phyloP scores from a whole-genome alignment of 352 stramenopile species.

The Globisporangium nodosum region DNA sequence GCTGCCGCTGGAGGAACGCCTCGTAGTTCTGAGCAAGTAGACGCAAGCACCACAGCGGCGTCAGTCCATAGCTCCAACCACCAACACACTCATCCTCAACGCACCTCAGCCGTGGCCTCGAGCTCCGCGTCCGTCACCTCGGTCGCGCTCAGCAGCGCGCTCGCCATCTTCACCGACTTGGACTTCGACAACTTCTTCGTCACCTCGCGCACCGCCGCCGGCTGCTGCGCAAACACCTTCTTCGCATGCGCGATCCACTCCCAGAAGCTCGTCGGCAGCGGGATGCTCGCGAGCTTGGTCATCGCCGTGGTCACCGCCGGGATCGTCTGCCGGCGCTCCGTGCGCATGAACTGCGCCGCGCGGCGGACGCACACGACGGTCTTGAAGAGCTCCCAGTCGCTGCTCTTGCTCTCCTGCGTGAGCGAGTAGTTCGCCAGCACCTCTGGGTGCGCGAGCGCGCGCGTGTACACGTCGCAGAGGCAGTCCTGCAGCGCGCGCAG shows the following conservation, averaged over 20 bases:
- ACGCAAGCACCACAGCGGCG: background rate
- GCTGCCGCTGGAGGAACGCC: slow-evolving; percentile 25
- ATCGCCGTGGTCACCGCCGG: slow-evolving; percentile 39
- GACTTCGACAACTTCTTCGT: slow-evolving; percentile 27
- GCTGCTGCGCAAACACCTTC: slow-evolving; percentile 16
- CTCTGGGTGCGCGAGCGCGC: slow-evolving; percentile 26
- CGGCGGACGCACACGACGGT: slow-evolving; percentile 42
- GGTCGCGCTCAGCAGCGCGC: slow-evolving; percentile 39
- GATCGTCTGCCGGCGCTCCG: slow-evolving; percentile 32
- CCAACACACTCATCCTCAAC: slow-evolving; percentile 2
- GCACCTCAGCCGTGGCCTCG: slow-evolving; percentile 35
- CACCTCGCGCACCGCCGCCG: slow-evolving; percentile 16
- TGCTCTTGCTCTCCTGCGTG: slow-evolving; percentile 13
- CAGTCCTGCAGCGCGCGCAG: slow-evolving; percentile 38
- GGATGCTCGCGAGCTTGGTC: slow-evolving; percentile 32
- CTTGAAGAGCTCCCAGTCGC: slow-evolving; percentile 18
- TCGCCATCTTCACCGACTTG: slow-evolving; percentile 32
- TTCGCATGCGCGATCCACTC: slow-evolving; percentile 42
- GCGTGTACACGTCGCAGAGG: slow-evolving; percentile 43
- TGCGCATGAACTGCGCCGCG: slow-evolving; percentile 52
- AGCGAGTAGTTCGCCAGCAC: slow-evolving; percentile 3
- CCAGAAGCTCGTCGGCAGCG: slow-evolving; percentile 40
- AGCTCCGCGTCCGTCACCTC: slow-evolving; percentile 38
- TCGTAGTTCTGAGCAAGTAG: slow-evolving; percentile 31
- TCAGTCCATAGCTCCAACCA: background rate